Evolutionary conservation across 192 early-diverging fungal genomes (phyloP).

Genomic region (Coemansia sp.): DNA sequence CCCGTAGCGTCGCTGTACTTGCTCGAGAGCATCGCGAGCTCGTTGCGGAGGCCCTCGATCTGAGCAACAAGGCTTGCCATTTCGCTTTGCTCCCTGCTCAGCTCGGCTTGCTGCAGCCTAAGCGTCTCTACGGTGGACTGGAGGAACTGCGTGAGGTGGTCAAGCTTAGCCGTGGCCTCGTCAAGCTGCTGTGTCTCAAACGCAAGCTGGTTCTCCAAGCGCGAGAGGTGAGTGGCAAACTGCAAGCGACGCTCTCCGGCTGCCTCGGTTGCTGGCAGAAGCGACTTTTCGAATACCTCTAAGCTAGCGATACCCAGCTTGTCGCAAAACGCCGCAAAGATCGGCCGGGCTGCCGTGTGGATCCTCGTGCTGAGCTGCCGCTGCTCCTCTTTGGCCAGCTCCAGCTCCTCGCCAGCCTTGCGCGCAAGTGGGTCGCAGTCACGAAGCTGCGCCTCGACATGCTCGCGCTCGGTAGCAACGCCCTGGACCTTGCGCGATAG

Average conservation of each 20-base stretch:
- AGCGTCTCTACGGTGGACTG: conserved; percentile 43
- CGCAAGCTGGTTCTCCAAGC: conserved; percentile 76
- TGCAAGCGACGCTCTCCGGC: conserved; percentile 73
- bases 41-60: conserved; percentile 54
- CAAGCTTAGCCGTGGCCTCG: conserved; percentile 65
- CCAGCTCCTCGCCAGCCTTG: conserved; percentile 53
- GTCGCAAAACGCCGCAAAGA: conserved; percentile 85
- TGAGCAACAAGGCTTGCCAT: conserved; percentile 53
- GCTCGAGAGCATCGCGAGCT: conserved; percentile 57
- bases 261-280: conserved; percentile 72
- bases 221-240: conserved; percentile 78
- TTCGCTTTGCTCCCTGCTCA: conserved; percentile 56
- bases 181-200: conserved; percentile 79
- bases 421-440: conserved; percentile 26
- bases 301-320: conserved; percentile 75
- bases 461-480: conserved; percentile 62
- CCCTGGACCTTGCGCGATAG: conserved; percentile 64
- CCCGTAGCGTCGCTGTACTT: conserved; percentile 63
- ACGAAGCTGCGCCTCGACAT: conserved; percentile 51
- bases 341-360: conserved; percentile 61
- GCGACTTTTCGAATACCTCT: conserved; percentile 85
- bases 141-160: conserved; percentile 61
- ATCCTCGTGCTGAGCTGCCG: conserved; percentile 54
- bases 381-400: conserved; percentile 49
- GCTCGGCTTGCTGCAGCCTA: conserved; percentile 49